phyloP scores from a whole-genome alignment of 2,329 filamentous ascomycete species.

The Fusarium torreyae region DNA sequence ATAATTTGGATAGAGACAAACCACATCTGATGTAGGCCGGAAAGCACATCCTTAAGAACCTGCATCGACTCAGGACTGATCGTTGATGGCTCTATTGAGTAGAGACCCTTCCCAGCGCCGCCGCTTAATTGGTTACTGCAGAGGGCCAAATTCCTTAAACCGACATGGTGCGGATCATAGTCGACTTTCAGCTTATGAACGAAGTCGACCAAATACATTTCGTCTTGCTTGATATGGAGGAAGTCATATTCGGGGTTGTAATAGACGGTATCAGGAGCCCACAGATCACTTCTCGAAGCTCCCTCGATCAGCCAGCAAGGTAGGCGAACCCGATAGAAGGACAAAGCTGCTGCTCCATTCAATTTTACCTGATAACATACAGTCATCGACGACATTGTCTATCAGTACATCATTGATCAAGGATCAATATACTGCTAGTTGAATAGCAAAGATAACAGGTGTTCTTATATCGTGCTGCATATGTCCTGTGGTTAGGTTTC shows the following conservation, averaged over 20 bases:
- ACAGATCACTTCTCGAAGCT: rapidly evolving
- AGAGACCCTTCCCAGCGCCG: not conserved
- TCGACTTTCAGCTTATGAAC: not conserved
- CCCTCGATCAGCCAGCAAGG: not conserved
- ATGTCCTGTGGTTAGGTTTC: too few relatives aligned
- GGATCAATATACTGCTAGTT: too few relatives aligned
- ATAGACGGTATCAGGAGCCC: not conserved
- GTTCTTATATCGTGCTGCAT: too few relatives aligned
- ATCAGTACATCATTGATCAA: too few relatives aligned
- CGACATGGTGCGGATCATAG: not conserved
- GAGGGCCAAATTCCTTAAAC: not conserved
- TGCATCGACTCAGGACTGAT: not conserved
- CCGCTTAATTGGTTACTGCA: not conserved
- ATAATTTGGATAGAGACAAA: not conserved
- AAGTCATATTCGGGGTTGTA: slow-evolving; percentile 11
- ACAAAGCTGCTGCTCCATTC: not conserved
- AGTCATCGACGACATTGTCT: too few relatives aligned
- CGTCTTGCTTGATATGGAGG: not conserved
- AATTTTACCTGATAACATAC: too few relatives aligned
- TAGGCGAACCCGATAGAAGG: not conserved
- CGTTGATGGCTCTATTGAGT: not conserved
- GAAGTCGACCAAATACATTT: not conserved
- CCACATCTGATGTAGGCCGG: not conserved
- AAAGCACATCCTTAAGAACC: not conserved
- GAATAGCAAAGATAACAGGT: too few relatives aligned